phyloP scores from a whole-genome alignment of 345 rosid species.

The Erucastrum elatum region DNA sequence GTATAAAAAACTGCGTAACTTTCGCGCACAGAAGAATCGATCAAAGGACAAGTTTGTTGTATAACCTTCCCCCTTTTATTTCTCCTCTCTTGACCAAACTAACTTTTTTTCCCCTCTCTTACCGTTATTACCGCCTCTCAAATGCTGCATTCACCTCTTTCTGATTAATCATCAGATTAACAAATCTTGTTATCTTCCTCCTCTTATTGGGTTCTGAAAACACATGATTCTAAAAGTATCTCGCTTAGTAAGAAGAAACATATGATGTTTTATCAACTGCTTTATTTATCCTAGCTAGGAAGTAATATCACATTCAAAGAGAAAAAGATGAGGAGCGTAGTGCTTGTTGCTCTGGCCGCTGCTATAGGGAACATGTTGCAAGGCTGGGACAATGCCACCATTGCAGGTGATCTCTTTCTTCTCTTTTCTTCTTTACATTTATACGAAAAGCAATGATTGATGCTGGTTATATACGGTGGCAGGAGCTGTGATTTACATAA shows the following conservation, averaged over 20 bases:
- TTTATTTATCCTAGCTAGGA: not conserved
- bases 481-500: constrained; percentile 80
- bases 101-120: not conserved
- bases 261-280: not conserved
- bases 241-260: not conserved
- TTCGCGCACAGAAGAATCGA: constrained; percentile 20
- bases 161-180: constrained; percentile 2
- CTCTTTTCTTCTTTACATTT: not conserved
- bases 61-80: constrained; percentile 29
- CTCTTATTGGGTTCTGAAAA: not conserved
- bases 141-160: constrained; percentile 18
- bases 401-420: constrained; percentile 65
- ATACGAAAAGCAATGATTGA: not conserved
- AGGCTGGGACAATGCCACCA: constrained; percentile 96
- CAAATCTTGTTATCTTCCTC: not conserved
- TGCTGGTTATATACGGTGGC: constrained; percentile 13
- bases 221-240: not conserved
- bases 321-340: constrained; percentile 62
- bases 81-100: constrained; percentile 34
- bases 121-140: constrained; percentile 28
- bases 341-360: constrained; percentile 72
- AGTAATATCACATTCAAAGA: not conserved
- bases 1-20: not conserved
- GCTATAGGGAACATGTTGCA: constrained; percentile 79
- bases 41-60: constrained; percentile 3